A percentile compares a stretch with the other conserved stretches of the same genome.
Evolutionary conservation across 768 basidiomycete genomes (phyloP).

Genomic region (Rhizopogon sp.): DNA sequence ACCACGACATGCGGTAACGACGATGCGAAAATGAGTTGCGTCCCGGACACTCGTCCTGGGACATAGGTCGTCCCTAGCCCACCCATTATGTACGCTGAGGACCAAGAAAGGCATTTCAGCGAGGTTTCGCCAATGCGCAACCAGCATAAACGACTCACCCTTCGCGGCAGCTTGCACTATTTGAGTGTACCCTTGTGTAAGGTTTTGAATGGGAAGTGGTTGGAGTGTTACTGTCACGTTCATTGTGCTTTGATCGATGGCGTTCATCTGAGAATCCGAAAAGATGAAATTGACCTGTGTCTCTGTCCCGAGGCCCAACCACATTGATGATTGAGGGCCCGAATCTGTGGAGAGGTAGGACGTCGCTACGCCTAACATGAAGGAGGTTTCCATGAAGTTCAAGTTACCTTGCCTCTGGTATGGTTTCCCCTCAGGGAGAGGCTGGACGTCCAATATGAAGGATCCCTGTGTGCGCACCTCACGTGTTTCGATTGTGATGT

Average conservation of each 20-base stretch:
- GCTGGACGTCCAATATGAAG: slow-evolving; percentile 12
- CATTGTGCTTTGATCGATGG: background rate
- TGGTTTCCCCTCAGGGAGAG: background rate
- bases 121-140: background rate
- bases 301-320: background rate
- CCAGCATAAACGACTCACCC: background rate
- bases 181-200: slow-evolving; percentile 2
- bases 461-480: slow-evolving; percentile 13
- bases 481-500: slow-evolving; percentile 11
- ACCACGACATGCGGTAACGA: slow-evolving; percentile 4
- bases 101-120: background rate
- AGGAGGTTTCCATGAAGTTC: background rate
- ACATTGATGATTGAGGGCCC: background rate
- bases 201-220: background rate
- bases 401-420: slow-evolving; percentile 5
- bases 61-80: slow-evolving; percentile 2
- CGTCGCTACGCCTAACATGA: slow-evolving; percentile 1
- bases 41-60: background rate
- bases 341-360: background rate
- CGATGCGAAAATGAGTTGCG: slow-evolving; percentile 3
- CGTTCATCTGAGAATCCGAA: background rate
- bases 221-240: background rate
- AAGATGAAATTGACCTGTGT: slow-evolving; percentile 4
- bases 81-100: background rate
- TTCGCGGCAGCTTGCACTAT: slow-evolving; percentile 4